Base-by-base conservation (phyloP, 345 rosid species). In the Hevea brasiliensis region DNA sequence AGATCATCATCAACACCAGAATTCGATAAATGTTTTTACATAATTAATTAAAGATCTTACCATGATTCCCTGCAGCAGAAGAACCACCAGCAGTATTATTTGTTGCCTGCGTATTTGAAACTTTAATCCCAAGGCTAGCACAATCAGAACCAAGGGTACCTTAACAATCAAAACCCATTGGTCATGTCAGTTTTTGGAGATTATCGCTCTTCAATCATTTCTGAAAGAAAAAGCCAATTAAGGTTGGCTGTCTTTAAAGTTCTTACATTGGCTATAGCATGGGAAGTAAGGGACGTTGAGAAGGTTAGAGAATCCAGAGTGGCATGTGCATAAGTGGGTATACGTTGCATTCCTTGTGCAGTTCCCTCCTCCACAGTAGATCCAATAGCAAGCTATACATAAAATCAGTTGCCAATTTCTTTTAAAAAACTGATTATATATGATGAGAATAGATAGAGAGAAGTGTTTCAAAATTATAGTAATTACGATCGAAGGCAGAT, bases 81-180 rank as follows among this genome's bases (percentile, higher is more conserved):
- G n/a, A n/a, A n/a, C 15, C 23, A 17, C 67, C 67, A 20, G 84
- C 14, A 20, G 68, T 7, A 0, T 72, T 17, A 20, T 18, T 1
- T 15, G 86, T 6, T 24, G 67, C 6, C 0, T 64, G 9, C n/a
- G 82, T 58, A 32, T 57, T 63, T 13, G 80, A 32, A 24, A 83
- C 77, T 56, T 70, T 82, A 41, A 88, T 65, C 72, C 89, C 91
- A 15, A 85, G 86, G 24, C 73, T 81, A 17, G 81, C 56, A 45
- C 90, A 86, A 73, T 88, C 92, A 20, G 82, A 77, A 53, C 92
- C 86, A 20, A 86, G 58, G 0, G 90, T 76, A 74, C 90, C 92
- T n/a, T 88, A 72, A 29, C 29, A 45, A 76, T 56, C 40, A 51
- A 61, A 77, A 71, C 6, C 65, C 47, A 55, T 61, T 42, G 15